Base-by-base conservation (phyloP, 2,329 filamentous ascomycete genomes). In the Orbilia blumenaviensis region DNA sequence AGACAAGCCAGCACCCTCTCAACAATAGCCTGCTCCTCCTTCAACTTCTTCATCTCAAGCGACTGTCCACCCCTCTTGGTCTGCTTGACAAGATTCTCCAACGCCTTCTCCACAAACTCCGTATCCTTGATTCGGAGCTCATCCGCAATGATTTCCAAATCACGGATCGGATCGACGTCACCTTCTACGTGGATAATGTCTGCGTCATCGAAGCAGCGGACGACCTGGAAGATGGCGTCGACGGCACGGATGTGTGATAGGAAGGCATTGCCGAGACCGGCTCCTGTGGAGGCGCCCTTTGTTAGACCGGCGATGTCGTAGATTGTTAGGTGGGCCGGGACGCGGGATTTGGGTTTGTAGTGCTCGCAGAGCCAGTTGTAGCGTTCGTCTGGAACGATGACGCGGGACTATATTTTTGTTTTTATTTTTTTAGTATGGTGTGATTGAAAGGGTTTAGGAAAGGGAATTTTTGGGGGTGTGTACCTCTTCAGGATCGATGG, bases 121-220 rank as follows among this genome's bases (percentile, higher is more conserved):
- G 97, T 97, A 85, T 99, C 95, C 87, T 99, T 99, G 84, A 97
- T 90, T 78, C 94, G 90, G 82, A 99, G 86, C 86, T 99, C 95
- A 82, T 98, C 94, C 83, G 90, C 93, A 85, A 99, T 98, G 84
- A 99, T 99, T 82, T 93, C 92, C 80, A 99, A 85, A 87, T 99
- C 95, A 82, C 95, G 91, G 77, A 92, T 89, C 34, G 95, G 96
- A 85, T 99, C 92, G 81, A 99, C 96, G 81, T 99, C 95, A 83
- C 95, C 96, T 87, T 99, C 96, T 79, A 99, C 94, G 88, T 99
- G 95, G 81, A 97, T 98, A 81, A 99, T 99, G 85, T 99, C 95
- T 75, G 94, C 95, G 87, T 99, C 95, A 83, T 99, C 96, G 85
- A 99, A 97, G 86, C 92, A 96, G 81, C 94, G 90, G 38, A 97